Evolutionary conservation across 495 filamentous ascomycete species (phyloP), one percentile per base, ranked within the genome.

Genomic region (Letharia lupina): DNA sequence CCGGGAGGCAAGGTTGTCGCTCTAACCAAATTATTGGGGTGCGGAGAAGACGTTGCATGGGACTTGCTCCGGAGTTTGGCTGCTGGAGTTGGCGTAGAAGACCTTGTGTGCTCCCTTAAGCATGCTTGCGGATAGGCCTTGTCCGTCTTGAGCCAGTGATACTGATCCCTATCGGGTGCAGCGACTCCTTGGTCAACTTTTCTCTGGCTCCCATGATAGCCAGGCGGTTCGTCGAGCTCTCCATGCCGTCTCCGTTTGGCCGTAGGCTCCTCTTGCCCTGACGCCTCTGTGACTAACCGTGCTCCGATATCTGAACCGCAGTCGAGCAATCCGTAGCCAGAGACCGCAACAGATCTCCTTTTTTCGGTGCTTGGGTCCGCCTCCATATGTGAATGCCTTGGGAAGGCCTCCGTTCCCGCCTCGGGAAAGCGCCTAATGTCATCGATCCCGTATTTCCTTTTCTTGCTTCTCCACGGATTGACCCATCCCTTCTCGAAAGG

Each of bases 401-500:
- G 1, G 20, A 44, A 35, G 12, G 23, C 44, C 28, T 48, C 64
- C n/a, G 33, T 37, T 52, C 15, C 57, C 2, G 35, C n/a, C 18
- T 31, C 35, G 13, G 44, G 23, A 33, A 31, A 57, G n/a, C 39
- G 64, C 28, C 23, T 33, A 16, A 20, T 54, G 11, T 54, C 42
- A 40, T 41, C 13, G 31, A n/a, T 42, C 41, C 65, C 52, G 52
- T 40, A 54, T n/a, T 54, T 66, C 12, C 39, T 35, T 59, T 60
- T 74, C 60, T 60, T 77, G 6, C 31, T 37, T 20, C 15, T 77
- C 88, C 86, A 90, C 0, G 87, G 88, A 68, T 90, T 90, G 35
- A 69, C 67, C 88, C 88, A 91, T 39, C 78, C 80, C 1, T 78
- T 73, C 20, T 84, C 80, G 60, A 90, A 87, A 1, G 88, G 88